Base-by-base conservation (phyloP, 495 filamentous ascomycete genomes). In the Lophiostoma macrostomum region DNA sequence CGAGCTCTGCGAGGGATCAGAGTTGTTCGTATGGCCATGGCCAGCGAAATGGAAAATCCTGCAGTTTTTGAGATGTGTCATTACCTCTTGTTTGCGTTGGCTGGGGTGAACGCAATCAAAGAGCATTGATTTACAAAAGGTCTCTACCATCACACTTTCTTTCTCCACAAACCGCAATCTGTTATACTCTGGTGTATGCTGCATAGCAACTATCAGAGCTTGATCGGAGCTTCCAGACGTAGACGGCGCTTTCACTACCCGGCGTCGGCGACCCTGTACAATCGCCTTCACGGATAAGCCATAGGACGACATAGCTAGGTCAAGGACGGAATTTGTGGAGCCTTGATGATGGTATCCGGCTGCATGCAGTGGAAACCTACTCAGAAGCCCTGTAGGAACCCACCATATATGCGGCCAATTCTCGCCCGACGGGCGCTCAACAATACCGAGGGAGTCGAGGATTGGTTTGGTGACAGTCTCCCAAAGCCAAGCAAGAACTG, bases 21-120 rank as follows among this genome's bases (percentile, higher is more conserved):
- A 18, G 12, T 14, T 4, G 35, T 68, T 29, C 16, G 58, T 57
- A 1, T 52, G 1, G 18, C 58, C 66, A 27, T 69, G 64, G 54
- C 66, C 61, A 18, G 67, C 53, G 40, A 65, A 58, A 28, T 51
- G 60, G 36, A 37, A 48, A 30, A 60, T 61, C 28, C 55, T 53
- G 28, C 48, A 61, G 12, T 36, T 39, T 37, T 38, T 32, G 35
- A 50, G 38, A 12, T 53, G 24, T 11, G n/a, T 14, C 35, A 41
- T 38, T 12, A 35, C 37, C 34, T 38, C 45, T 47, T 31, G 20
- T 16, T 34, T 45, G n/a, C n/a, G n/a, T n/a, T n/a, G n/a, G 36
- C 42, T 37, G 20, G 53, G 45, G 18, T 46, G 23, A 16, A 54
- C 50, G n/a, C n/a, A n/a, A n/a, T n/a, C n/a, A n/a, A n/a, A n/a